Percentiles rank a stretch among this genome's conserved stretches.
Evolutionary conservation across 2,329 filamentous ascomycete species (phyloP).

Genomic region (Westerdykella ornata): DNA sequence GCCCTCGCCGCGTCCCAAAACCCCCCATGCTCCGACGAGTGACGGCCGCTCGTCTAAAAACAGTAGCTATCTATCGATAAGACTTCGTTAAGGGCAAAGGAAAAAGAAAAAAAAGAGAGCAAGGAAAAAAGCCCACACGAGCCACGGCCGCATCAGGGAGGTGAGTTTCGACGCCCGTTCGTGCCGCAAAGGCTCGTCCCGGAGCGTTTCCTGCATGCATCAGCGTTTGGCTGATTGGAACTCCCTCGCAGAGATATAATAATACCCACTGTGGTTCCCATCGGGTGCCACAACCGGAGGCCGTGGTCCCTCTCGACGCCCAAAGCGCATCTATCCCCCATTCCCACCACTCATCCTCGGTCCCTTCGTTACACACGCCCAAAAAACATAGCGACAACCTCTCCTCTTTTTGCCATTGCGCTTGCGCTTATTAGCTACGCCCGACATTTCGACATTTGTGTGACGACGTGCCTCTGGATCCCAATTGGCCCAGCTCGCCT

Average conservation of each 20-base stretch:
- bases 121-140: slow-evolving; percentile 6
- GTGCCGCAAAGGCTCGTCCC: slow-evolving; percentile 15
- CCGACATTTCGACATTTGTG: not conserved
- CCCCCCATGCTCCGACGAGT: not conserved
- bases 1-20: slow-evolving; percentile 1
- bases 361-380: slow-evolving; percentile 16
- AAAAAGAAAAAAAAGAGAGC: slow-evolving; percentile 3
- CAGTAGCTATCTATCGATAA: slow-evolving; percentile 24
- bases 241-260: slow-evolving; percentile 9
- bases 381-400: slow-evolving; percentile 12
- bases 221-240: slow-evolving; percentile 18
- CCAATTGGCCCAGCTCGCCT: not conserved
- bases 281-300: slow-evolving; percentile 6
- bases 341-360: slow-evolving; percentile 14
- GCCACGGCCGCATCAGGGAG: slow-evolving; percentile 15
- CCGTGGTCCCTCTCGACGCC: slow-evolving; percentile 23
- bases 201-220: slow-evolving; percentile 5
- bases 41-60: no score
- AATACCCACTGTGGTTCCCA: slow-evolving; percentile 24
- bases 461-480: not conserved
- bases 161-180: slow-evolving; percentile 10
- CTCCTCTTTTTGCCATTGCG: slow-evolving; percentile 10
- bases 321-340: slow-evolving; percentile 17
- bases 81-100: not conserved
- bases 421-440: slow-evolving; percentile 4